These are phyloP conservation scores for Starmera stellimalicola DNA, from an alignment of 1,139 yeast species.

Conservation along the genomic window DNA sequence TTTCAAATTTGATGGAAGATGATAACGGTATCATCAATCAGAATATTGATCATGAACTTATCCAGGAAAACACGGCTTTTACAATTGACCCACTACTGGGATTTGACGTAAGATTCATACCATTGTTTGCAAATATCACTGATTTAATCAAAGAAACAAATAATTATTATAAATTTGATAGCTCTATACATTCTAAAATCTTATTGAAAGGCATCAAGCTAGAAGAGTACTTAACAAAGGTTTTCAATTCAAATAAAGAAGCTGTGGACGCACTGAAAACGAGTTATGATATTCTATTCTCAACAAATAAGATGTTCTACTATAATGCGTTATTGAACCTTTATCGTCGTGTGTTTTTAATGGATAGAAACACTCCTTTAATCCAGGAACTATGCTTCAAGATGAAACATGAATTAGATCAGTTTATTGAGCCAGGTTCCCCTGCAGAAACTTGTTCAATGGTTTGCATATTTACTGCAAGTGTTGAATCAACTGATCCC, in stretches of 20 bases:
- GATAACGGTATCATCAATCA: neutral
- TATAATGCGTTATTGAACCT: neutral
- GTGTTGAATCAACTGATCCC: neutral
- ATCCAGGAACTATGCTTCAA: neutral
- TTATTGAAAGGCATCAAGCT: neutral
- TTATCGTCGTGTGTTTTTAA: neutral
- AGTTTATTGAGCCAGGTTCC: neutral
- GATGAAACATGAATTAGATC: neutral
- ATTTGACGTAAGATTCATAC: neutral
- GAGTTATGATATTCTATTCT: neutral
- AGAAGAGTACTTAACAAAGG: neutral
- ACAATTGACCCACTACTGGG: neutral
- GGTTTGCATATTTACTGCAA: neutral
- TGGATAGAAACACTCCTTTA: neutral
- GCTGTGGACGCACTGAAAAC: neutral
- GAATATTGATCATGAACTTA: no score
- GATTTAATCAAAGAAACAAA: neutral
- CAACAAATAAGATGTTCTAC: neutral
- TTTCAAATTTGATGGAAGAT: neutral
- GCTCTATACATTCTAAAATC: neutral
- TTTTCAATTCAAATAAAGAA: neutral
- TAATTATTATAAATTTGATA: neutral
- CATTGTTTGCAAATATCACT: neutral
- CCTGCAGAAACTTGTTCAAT: neutral
- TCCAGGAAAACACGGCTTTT: neutral